These are phyloP conservation scores for Oryza meyeriana DNA, from an alignment of 176 grass and related monocot species.

Conservation along the genomic window DNA sequence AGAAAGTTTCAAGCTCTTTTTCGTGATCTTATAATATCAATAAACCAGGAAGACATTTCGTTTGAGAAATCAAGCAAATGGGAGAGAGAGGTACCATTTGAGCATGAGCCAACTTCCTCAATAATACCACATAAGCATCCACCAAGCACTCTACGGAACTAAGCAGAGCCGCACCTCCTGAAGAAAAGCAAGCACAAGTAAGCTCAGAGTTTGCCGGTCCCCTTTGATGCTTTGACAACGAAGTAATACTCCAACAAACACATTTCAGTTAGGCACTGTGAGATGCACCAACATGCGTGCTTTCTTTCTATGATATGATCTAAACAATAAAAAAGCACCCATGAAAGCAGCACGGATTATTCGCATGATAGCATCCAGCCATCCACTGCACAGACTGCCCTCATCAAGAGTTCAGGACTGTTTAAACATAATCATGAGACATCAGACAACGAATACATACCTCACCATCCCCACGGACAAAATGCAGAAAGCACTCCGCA, in stretches of 20 bases:
- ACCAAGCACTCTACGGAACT: slow-evolving; percentile 64
- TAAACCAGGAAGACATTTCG: slow-evolving; percentile 6
- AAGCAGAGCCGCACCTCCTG: slow-evolving; percentile 62
- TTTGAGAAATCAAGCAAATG: slow-evolving; percentile 17
- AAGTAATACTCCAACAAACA: background rate
- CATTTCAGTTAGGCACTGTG: slow-evolving; percentile 6
- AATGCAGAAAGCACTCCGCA: slow-evolving; percentile 53
- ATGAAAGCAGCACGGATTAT: background rate
- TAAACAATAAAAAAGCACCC: background rate
- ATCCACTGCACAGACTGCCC: background rate
- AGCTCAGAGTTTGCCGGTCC: background rate
- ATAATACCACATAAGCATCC: slow-evolving; percentile 73
- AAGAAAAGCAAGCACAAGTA: slow-evolving; percentile 15
- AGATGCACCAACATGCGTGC: background rate
- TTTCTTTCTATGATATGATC: background rate
- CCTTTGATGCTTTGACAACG: background rate
- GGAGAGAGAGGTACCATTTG: slow-evolving; percentile 62
- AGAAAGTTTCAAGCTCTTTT: no score
- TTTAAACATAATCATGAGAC: background rate
- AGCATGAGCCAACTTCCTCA: slow-evolving; percentile 58
- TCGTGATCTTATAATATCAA: slow-evolving; percentile 12
- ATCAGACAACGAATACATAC: slow-evolving; percentile 15
- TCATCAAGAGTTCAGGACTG: background rate
- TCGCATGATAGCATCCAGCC: background rate
- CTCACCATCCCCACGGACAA: slow-evolving; percentile 29